These are phyloP conservation scores for Pythium dissotocum DNA, from an alignment of 352 stramenopile species.

Conservation along the genomic window DNA sequence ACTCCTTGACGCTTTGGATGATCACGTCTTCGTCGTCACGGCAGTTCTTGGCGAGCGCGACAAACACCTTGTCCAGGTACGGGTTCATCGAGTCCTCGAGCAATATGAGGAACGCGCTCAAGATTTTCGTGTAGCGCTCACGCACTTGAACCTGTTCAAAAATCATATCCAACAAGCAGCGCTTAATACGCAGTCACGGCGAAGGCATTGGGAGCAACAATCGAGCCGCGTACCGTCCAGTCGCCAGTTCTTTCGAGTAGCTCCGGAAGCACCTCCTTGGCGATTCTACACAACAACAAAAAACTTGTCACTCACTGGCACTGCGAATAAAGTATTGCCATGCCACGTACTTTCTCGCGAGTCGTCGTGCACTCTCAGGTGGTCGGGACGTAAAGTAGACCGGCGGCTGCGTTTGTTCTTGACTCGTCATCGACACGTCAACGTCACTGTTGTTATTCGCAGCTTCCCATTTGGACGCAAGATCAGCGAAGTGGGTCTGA, in stretches of 20 bases:
- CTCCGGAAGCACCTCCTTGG: constrained; percentile 45
- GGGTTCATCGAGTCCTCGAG: constrained; percentile 68
- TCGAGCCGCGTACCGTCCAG: constrained; percentile 52
- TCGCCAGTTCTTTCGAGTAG: constrained; percentile 75
- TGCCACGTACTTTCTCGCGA: constrained; percentile 38
- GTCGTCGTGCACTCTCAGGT: constrained; percentile 42
- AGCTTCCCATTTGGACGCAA: constrained; percentile 50
- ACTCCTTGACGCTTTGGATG: constrained; percentile 61
- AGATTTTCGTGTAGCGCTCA: constrained; percentile 69
- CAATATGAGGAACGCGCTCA: constrained; percentile 68
- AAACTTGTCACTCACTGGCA: neutral
- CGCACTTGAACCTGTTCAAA: constrained; percentile 54
- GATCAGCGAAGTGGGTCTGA: constrained; percentile 42
- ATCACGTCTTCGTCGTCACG: constrained; percentile 73
- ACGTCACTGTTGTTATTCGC: constrained; percentile 26
- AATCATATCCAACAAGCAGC: no score
- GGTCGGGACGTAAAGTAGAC: constrained; percentile 55
- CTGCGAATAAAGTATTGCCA: neutral
- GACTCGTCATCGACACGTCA: constrained; percentile 42
- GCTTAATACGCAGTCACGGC: neutral
- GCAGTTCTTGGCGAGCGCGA: constrained; percentile 68
- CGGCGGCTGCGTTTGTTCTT: constrained; percentile 30
- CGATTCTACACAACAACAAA: constrained; percentile 32
- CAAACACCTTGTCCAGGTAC: constrained; percentile 75
- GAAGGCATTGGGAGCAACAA: neutral